Conservation (phyloP, 2,329 filamentous ascomycete genomes). For the Sphaceloma murrayae region DNA sequence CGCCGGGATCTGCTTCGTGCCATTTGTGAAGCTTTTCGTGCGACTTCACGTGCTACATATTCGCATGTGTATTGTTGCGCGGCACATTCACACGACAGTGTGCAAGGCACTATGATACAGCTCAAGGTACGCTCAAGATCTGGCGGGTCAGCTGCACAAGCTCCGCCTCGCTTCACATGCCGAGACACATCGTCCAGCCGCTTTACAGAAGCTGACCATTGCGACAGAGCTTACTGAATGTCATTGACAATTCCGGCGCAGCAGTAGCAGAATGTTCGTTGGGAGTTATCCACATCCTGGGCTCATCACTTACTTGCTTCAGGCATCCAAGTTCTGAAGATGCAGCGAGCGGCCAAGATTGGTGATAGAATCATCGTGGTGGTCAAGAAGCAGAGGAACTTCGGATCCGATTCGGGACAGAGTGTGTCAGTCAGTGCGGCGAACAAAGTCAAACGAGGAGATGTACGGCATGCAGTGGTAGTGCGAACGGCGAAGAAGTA, state of each 20-base stretch:
- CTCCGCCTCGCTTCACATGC: no score
- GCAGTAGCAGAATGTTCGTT: conserved; percentile 77
- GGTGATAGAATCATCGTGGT: conserved; percentile 98
- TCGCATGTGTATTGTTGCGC: no score
- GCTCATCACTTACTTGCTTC: background rate
- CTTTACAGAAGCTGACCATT: no score
- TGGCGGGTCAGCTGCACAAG: no score
- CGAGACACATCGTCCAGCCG: no score
- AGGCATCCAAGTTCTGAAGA: conserved; percentile 71
- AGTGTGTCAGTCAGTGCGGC: conserved; percentile 63
- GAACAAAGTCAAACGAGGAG: conserved; percentile 91
- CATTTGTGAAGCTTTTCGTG: conserved; percentile 11
- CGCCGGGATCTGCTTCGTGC: conserved; percentile 15
- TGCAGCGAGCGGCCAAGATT: conserved; percentile 79
- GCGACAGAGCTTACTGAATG: conserved; percentile 83
- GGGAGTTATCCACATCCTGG: background rate
- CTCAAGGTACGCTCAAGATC: conserved; percentile 36
- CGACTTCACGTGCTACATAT: conserved; percentile 9
- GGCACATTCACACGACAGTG: no score
- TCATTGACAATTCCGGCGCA: conserved; percentile 99
- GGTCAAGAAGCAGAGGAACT: conserved; percentile 86
- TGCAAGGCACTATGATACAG: conserved; percentile 73
- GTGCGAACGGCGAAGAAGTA: conserved; percentile 85
- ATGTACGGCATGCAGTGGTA: conserved; percentile 91
- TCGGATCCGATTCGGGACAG: conserved; percentile 60